A percentile compares a stretch with the other conserved stretches of the same genome.
Conservation (phyloP, 805 yeast genomes). For the Suhomyces vadensis region DNA sequence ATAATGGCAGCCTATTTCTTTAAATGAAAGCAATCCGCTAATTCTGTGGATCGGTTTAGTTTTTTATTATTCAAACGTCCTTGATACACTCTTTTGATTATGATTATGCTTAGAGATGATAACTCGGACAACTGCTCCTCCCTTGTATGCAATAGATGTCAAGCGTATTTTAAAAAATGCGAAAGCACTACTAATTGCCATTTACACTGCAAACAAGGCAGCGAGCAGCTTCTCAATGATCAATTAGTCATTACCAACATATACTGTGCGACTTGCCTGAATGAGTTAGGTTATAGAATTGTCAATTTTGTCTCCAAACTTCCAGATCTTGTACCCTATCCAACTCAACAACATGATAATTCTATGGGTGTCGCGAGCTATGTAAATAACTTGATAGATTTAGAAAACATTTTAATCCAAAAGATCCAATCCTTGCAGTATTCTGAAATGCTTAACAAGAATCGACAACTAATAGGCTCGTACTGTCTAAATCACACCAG, state of each 20-base stretch:
- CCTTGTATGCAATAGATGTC: slow-evolving; percentile 1
- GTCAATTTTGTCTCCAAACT: slow-evolving; percentile 6
- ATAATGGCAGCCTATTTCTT: too few relatives aligned
- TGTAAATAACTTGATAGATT: slow-evolving; percentile 11
- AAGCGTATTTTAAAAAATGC: neutral
- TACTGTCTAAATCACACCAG: neutral
- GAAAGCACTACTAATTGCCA: neutral
- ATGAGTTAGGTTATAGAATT: slow-evolving; percentile 16
- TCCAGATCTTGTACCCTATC: slow-evolving; percentile 6
- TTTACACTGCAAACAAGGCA: neutral
- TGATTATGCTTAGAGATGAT: neutral
- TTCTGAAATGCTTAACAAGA: neutral
- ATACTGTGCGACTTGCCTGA: neutral
- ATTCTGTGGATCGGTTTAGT: too few relatives aligned
- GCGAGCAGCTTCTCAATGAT: neutral
- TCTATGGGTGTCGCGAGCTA: slow-evolving; percentile 11
- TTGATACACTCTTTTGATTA: neutral
- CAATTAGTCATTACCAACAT: neutral
- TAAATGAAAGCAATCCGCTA: too few relatives aligned
- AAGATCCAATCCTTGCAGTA: neutral
- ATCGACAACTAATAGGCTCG: neutral
- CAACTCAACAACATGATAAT: slow-evolving; percentile 1
- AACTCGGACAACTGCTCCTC: neutral
- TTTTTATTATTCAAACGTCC: too few relatives aligned
- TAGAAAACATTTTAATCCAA: slow-evolving; percentile 11